Conservation (phyloP, 2,329 filamentous ascomycete genomes). For the Colletotrichum gloeosporioides region DNA sequence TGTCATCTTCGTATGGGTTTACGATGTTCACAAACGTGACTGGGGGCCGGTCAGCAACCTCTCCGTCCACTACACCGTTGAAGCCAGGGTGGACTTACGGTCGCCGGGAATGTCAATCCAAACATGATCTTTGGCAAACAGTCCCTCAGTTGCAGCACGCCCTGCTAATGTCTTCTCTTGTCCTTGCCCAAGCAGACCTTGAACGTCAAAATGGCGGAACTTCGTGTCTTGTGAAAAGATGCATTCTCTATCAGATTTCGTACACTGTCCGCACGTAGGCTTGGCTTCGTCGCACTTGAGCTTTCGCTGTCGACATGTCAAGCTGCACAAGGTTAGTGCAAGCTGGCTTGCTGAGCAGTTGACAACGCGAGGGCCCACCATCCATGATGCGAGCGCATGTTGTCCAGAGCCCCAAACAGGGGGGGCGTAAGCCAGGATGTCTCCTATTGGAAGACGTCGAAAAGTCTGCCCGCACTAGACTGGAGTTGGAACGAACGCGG, state of each 20-base stretch:
- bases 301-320: conserved; percentile 22
- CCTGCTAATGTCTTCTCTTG: background rate
- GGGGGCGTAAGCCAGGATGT: background rate
- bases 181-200: background rate
- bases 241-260: conserved; percentile 20
- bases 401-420: background rate
- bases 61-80: background rate
- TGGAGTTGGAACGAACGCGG: background rate
- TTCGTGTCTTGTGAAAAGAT: background rate
- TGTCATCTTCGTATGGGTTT: background rate
- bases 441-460: background rate
- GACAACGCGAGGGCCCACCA: background rate
- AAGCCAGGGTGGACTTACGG: background rate
- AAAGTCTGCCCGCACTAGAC: background rate
- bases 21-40: background rate
- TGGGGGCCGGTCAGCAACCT: background rate
- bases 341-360: background rate
- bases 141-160: background rate
- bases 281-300: conserved; percentile 30
- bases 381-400: conserved; percentile 1
- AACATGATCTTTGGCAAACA: background rate
- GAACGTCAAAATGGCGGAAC: background rate
- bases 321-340: background rate
- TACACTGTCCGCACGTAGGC: conserved; percentile 25
- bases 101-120: background rate